These are phyloP conservation scores for Tricholoma furcatifolium DNA, from an alignment of 768 basidiomycete species.

Conservation along the genomic window DNA sequence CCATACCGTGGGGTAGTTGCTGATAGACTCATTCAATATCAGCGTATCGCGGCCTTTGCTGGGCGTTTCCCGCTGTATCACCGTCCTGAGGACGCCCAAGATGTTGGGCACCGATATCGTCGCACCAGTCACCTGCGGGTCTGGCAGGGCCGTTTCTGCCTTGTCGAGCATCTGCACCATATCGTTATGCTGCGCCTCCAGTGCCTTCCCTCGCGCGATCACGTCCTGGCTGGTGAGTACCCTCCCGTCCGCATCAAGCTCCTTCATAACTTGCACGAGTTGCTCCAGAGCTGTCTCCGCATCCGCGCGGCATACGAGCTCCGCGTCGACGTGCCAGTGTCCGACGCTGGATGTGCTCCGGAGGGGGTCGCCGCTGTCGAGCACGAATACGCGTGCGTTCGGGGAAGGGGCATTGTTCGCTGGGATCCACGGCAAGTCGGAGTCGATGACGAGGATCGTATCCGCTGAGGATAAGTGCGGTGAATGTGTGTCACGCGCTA, in stretches of 20 bases:
- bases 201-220: slow-evolving; percentile 6
- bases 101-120: slow-evolving; percentile 45
- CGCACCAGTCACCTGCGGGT: neutral
- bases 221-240: slow-evolving; percentile 14
- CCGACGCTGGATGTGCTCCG: slow-evolving; percentile 41
- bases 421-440: slow-evolving; percentile 66
- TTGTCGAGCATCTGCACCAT: slow-evolving; percentile 23
- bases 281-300: slow-evolving; percentile 49
- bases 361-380: slow-evolving; percentile 65
- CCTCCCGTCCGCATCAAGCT: slow-evolving; percentile 20
- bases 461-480: slow-evolving; percentile 53
- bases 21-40: slow-evolving; percentile 64
- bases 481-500: slow-evolving; percentile 43
- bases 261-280: slow-evolving; percentile 36
- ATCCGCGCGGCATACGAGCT: slow-evolving; percentile 59
- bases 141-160: slow-evolving; percentile 28
- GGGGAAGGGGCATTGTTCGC: slow-evolving; percentile 40
- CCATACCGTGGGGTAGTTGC: slow-evolving; percentile 55
- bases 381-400: slow-evolving; percentile 51
- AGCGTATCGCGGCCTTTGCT: slow-evolving; percentile 41
- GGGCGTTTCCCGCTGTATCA: slow-evolving; percentile 34
- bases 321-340: slow-evolving; percentile 34
- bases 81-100: slow-evolving; percentile 44
- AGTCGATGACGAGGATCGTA: slow-evolving; percentile 63
- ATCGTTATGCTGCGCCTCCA: slow-evolving; percentile 23